phyloP scores from a whole-genome alignment of 2,329 filamentous ascomycete genomes.

The Lizonia empirigonia region DNA sequence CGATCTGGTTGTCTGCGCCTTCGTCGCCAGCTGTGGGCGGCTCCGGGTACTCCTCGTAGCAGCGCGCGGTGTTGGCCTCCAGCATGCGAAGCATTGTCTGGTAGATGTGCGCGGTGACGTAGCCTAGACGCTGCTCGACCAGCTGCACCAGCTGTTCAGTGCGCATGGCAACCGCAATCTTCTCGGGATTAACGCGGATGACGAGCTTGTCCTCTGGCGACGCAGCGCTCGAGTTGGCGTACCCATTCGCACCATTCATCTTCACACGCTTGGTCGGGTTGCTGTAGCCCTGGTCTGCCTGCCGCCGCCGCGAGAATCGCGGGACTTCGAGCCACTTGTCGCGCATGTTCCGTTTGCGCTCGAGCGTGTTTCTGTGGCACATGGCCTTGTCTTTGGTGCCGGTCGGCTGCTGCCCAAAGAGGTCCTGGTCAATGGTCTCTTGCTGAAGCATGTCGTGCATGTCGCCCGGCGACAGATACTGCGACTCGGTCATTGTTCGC shows the following conservation, averaged over 20 bases:
- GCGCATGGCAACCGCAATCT: slow-evolving; percentile 80
- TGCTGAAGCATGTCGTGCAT: slow-evolving; percentile 64
- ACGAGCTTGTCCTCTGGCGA: slow-evolving; percentile 68
- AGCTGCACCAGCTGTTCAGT: slow-evolving; percentile 78
- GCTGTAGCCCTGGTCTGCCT: slow-evolving; percentile 25
- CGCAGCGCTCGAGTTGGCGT: slow-evolving; percentile 9
- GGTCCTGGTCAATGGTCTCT: slow-evolving; percentile 62
- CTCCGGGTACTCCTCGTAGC: slow-evolving; percentile 61
- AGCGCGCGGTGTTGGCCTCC: slow-evolving; percentile 70
- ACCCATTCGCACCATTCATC: slow-evolving; percentile 31
- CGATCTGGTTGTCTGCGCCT: slow-evolving; percentile 39
- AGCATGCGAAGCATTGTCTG: slow-evolving; percentile 72
- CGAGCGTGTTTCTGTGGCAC: slow-evolving; percentile 62
- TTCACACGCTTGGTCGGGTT: slow-evolving; percentile 42
- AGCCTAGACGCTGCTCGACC: slow-evolving; percentile 71
- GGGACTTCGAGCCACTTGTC: slow-evolving; percentile 47
- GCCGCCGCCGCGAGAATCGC: slow-evolving; percentile 30
- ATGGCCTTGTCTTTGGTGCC: slow-evolving; percentile 71
- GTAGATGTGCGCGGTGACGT: slow-evolving; percentile 79
- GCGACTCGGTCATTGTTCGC: slow-evolving; percentile 61
- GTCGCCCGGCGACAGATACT: slow-evolving; percentile 63
- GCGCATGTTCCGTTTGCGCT: slow-evolving; percentile 60
- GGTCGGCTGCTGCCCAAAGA: slow-evolving; percentile 58
- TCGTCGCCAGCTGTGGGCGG: slow-evolving; percentile 33
- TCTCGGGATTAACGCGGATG: slow-evolving; percentile 82